Evolutionary conservation across 768 basidiomycete species (phyloP), one percentile per base, ranked within the genome.

Genomic region (Russula brevipes): DNA sequence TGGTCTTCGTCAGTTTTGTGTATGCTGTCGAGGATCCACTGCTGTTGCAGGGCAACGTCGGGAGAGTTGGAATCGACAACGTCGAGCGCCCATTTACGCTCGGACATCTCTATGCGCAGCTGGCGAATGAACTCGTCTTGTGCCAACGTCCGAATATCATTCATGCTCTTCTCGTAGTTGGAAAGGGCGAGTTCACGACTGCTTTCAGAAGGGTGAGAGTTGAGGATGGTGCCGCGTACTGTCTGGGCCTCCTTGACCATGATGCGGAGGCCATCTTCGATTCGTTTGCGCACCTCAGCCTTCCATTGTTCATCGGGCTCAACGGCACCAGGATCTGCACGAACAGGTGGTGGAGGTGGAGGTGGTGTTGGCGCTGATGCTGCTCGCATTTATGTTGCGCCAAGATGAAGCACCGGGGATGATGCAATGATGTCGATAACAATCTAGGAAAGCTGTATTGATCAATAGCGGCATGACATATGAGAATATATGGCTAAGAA

Each of bases 261-360:
- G 7, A 16, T 49, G 53, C 35, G 39, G 39, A 65, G 57, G 31
- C 31, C 14, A 6, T 44, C 50, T 42, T 65, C 64, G 57, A 65
- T 62, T 31, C 57, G 56, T 30, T 49, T 59, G n/a, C 45, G 41
- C 19, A 60, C 19, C 7, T 61, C 60, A 50, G 51, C 53, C 54
- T 65, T 65, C 60, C 64, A 65, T 44, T 50, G 56, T 35, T 68
- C 66, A 58, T 65, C 60, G 19, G 60, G 66, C 52, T 65, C 66
- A 36, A 58, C 58, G 55, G 39, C 30, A 19, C 24, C 16, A 53
- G 53, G 17, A 38, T 56, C 61, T 24, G 57, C 58, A 36, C 61
- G 61, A 41, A 58, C 35, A 8, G 50, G 50, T n/a, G 54, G 49
- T 14, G 24, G 24, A 24, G 54, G 62, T 52, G 35, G 41, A 54